phyloP scores from a whole-genome alignment of 1,284 basidiomycete species.

The Trichosporon sp. region DNA sequence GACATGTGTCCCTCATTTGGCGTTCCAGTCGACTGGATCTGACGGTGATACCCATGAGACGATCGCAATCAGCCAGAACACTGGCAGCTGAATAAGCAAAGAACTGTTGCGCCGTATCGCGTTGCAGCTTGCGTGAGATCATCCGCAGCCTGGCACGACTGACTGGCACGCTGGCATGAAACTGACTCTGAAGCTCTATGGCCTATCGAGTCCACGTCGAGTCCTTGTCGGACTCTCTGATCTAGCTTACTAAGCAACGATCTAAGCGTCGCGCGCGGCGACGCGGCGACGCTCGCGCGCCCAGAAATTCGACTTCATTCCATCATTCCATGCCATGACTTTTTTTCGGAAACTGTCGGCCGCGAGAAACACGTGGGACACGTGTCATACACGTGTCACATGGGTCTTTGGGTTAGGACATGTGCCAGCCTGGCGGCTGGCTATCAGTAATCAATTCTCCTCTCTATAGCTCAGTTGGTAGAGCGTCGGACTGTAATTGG shows the following conservation, averaged over 20 bases:
- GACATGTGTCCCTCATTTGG: not conserved
- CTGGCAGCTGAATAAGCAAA: not conserved
- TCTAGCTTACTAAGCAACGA: not conserved
- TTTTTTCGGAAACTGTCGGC: not conserved
- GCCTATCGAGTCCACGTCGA: too few relatives aligned
- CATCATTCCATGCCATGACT: too few relatives aligned
- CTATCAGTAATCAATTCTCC: not conserved
- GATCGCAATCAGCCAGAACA: not conserved
- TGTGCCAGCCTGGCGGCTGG: not conserved
- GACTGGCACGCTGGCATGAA: too few relatives aligned
- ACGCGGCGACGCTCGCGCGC: too few relatives aligned
- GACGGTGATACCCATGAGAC: too few relatives aligned
- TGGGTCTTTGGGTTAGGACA: not conserved
- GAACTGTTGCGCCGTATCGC: too few relatives aligned
- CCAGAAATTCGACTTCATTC: not conserved
- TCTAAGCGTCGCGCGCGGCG: too few relatives aligned
- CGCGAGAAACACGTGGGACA: not conserved
- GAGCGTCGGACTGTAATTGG: conserved; percentile 10
- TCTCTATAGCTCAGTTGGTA: conserved; percentile 13
- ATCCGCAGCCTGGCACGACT: too few relatives aligned
- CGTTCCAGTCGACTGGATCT: too few relatives aligned
- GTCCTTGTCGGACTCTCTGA: too few relatives aligned
- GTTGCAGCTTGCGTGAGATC: too few relatives aligned
- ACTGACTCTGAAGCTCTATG: too few relatives aligned
- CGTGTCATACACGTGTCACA: not conserved